A percentile compares a stretch with the other conserved stretches of the same genome.
Evolutionary conservation across 139 green algal genomes (phyloP).

Genomic region (Micractinium conductrix): DNA sequence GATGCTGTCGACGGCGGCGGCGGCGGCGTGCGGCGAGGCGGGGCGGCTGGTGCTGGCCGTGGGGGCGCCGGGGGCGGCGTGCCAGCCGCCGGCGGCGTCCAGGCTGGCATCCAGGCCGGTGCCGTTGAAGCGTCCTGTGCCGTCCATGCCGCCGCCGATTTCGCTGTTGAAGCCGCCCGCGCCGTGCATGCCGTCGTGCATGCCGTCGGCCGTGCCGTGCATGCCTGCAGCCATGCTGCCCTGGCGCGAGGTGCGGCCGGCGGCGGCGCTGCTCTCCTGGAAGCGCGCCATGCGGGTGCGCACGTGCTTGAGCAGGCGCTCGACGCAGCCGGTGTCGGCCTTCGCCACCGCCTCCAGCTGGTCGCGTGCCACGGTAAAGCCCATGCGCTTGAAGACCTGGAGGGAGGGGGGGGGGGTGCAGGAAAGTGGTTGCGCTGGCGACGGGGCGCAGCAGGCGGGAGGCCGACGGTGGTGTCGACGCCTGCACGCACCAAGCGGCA

Average conservation of each 20-base stretch:
- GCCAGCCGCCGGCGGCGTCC: too few relatives aligned
- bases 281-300: slow-evolving; percentile 63
- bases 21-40: neutral
- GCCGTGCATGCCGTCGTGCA: too few relatives aligned
- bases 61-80: neutral
- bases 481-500: too few relatives aligned
- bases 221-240: too few relatives aligned
- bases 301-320: slow-evolving; percentile 87
- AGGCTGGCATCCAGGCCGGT: too few relatives aligned
- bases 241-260: neutral
- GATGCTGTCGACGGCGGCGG: slow-evolving; percentile 1
- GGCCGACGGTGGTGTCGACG: neutral
- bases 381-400: slow-evolving; percentile 79
- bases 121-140: slow-evolving; percentile 20
- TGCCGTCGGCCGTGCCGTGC: too few relatives aligned
- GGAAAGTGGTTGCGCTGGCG: neutral
- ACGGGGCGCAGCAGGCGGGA: neutral
- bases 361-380: slow-evolving; percentile 67
- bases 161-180: too few relatives aligned
- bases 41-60: slow-evolving; percentile 11
- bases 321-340: slow-evolving; percentile 73
- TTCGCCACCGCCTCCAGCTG: slow-evolving; percentile 70
- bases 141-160: neutral
- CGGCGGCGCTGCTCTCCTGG: slow-evolving; percentile 20
- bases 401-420: too few relatives aligned